These are phyloP conservation scores for Klebsormidium nitens DNA, from an alignment of 139 green algal genomes.

Conservation along the genomic window DNA sequence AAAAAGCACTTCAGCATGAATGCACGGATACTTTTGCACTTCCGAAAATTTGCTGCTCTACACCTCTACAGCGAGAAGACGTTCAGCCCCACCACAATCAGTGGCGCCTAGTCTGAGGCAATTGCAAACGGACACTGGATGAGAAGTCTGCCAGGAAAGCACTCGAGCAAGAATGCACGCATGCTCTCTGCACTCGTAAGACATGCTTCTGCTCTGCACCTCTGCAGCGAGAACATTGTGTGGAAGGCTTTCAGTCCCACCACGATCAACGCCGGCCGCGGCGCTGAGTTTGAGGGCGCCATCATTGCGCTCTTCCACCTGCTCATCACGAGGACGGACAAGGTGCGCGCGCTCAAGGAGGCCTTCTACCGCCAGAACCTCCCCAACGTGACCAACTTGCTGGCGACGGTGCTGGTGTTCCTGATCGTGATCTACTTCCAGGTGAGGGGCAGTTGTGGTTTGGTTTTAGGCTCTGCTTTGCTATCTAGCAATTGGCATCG, in stretches of 20 bases:
- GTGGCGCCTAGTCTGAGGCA: too few relatives aligned
- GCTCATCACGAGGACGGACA: slow-evolving; percentile 88
- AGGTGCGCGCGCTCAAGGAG: slow-evolving; percentile 89
- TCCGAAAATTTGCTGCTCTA: too few relatives aligned
- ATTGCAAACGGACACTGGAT: too few relatives aligned
- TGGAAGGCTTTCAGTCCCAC: slow-evolving; percentile 97
- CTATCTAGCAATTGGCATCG: not conserved
- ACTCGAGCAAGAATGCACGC: too few relatives aligned
- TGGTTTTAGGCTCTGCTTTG: not conserved
- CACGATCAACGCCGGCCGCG: slow-evolving; percentile 72
- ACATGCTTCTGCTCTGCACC: too few relatives aligned
- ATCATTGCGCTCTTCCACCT: slow-evolving; percentile 97
- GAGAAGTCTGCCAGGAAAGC: too few relatives aligned
- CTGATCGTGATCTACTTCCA: slow-evolving; percentile 98
- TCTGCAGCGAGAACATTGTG: slow-evolving; percentile 87
- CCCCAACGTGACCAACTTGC: slow-evolving; percentile 95
- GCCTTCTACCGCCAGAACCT: slow-evolving; percentile 97
- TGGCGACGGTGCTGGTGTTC: slow-evolving; percentile 95
- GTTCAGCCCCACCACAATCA: too few relatives aligned
- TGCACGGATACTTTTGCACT: too few relatives aligned
- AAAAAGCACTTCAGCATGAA: too few relatives aligned
- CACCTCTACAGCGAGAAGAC: too few relatives aligned
- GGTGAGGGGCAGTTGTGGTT: slow-evolving; percentile 25
- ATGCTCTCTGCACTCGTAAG: too few relatives aligned
- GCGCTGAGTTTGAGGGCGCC: slow-evolving; percentile 96